Evolutionary conservation across 371 early-diverging fungal species (phyloP).

Genomic region (Rhizopus stolonifer): DNA sequence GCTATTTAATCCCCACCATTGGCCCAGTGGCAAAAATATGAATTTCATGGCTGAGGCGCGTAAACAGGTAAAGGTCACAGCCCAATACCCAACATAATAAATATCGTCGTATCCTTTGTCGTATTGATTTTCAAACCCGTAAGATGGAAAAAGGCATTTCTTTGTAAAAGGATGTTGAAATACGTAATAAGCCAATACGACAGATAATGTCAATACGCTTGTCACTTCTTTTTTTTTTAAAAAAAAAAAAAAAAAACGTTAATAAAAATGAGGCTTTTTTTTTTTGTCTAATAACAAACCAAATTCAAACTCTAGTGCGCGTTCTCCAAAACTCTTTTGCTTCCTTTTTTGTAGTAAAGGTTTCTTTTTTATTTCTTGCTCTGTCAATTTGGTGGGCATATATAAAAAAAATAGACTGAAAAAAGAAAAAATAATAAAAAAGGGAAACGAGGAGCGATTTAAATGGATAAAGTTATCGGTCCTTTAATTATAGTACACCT

Average conservation of each 20-base stretch:
- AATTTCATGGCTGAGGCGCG: slow-evolving; percentile 63
- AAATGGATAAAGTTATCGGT: background rate
- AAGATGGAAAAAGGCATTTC: background rate
- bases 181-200: background rate
- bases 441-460: background rate
- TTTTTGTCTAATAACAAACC: background rate
- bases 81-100: slow-evolving; percentile 65
- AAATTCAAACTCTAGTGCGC: slow-evolving; percentile 2
- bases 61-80: slow-evolving; percentile 68
- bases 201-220: background rate
- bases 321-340: background rate
- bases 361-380: background rate
- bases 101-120: slow-evolving; percentile 54
- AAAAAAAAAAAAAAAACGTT: background rate
- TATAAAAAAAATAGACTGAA: background rate
- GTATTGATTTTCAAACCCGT: background rate
- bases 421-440: background rate
- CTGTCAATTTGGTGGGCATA: background rate
- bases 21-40: slow-evolving; percentile 59
- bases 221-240: background rate
- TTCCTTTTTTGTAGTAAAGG: slow-evolving; percentile 1
- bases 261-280: background rate
- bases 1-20: slow-evolving; percentile 46
- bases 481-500: slow-evolving; percentile 69
- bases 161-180: background rate